Evolutionary conservation across 176 grass and related monocot genomes (phyloP).

Genomic region (Dendrocalamus sinicus): DNA sequence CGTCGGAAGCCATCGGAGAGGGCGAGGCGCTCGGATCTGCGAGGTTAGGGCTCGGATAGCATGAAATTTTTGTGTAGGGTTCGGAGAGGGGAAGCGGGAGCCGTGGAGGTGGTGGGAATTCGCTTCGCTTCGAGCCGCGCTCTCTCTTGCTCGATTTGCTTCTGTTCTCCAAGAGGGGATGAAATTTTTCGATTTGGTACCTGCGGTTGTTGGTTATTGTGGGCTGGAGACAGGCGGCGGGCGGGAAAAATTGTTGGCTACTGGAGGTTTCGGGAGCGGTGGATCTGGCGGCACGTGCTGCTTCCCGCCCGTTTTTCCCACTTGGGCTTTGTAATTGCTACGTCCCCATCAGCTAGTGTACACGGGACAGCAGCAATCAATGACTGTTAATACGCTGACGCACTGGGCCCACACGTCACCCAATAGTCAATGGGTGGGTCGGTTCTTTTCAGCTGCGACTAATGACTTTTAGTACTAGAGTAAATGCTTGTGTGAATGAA

Average conservation of each 20-base stretch:
- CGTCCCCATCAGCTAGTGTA: constrained; percentile 16
- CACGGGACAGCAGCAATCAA: background rate
- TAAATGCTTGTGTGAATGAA: too few species aligned
- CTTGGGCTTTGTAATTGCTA: constrained; percentile 12
- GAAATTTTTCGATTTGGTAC: constrained; percentile 38
- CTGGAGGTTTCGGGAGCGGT: constrained; percentile 24
- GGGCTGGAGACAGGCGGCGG: background rate
- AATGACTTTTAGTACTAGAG: too few species aligned
- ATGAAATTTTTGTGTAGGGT: constrained; percentile 28
- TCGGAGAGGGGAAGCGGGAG: constrained; percentile 16
- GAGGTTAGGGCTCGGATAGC: constrained; percentile 9
- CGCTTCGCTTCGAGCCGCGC: background rate
- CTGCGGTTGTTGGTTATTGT: background rate
- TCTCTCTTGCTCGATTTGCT: background rate
- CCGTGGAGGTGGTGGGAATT: background rate
- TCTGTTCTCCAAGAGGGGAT: background rate
- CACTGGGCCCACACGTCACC: background rate
- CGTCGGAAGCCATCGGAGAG: constrained; percentile 40
- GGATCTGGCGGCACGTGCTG: constrained; percentile 34
- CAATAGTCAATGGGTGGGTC: too few species aligned
- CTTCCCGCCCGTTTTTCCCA: constrained; percentile 55
- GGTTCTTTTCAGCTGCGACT: too few species aligned
- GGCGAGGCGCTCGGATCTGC: constrained; percentile 39
- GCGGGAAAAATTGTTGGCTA: constrained; percentile 56
- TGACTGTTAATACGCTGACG: background rate